Evolutionary conservation across 805 yeast species (phyloP).

Genomic region (Starmerella davenportii): DNA sequence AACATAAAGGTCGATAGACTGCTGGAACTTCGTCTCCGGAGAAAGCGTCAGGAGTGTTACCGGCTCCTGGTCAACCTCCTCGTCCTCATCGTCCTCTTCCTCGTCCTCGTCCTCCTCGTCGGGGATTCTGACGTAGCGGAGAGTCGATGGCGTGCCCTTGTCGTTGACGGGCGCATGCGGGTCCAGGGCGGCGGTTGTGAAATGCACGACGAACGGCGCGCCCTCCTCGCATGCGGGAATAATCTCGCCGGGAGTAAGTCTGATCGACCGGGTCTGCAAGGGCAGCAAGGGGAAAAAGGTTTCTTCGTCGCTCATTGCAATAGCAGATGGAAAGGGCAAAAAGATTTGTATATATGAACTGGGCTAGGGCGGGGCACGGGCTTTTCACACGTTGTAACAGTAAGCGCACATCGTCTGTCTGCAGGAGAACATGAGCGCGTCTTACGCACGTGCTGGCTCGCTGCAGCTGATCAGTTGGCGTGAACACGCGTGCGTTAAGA

Average conservation of each 20-base stretch:
- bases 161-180: constrained; percentile 54
- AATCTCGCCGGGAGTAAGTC: constrained; percentile 67
- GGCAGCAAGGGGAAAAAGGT: constrained; percentile 9
- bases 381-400: no score
- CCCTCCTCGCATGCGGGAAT: constrained; percentile 73
- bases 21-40: constrained; percentile 60
- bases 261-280: constrained; percentile 11
- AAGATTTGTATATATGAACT: no score
- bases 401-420: no score
- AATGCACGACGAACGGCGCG: constrained; percentile 73
- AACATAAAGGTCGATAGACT: constrained; percentile 74
- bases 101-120: constrained; percentile 19
- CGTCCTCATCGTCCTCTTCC: constrained; percentile 33
- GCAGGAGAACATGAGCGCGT: no score
- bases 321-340: not conserved
- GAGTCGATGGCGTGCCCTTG: constrained; percentile 54
- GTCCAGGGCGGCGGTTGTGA: constrained; percentile 90
- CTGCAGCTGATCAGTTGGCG: no score
- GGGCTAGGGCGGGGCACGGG: no score
- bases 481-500: no score
- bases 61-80: constrained; percentile 39
- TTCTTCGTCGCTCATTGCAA: constrained; percentile 4
- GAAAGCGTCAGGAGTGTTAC: constrained; percentile 71
- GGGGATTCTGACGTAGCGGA: constrained; percentile 44
- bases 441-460: no score